Percentiles rank a stretch among this genome's conserved stretches.
Evolutionary conservation across 208 protist species (phyloP).

Genomic region (Zelonia costaricensis): DNA sequence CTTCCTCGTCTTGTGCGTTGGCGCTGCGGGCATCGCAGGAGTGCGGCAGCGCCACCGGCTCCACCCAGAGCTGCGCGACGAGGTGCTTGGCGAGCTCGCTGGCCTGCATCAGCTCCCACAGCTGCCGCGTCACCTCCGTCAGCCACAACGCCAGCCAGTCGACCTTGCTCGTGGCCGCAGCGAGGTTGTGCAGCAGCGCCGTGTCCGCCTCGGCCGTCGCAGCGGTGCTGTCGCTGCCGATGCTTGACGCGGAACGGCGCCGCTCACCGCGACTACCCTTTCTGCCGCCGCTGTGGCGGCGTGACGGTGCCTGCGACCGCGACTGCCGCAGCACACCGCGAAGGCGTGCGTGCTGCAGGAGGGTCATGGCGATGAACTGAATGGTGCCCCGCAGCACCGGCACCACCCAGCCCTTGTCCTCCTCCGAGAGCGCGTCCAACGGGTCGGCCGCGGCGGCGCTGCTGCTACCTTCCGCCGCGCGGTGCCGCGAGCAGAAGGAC

Average conservation of each 20-base stretch:
- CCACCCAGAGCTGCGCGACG: slow-evolving; percentile 29
- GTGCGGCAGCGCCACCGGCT: slow-evolving; percentile 10
- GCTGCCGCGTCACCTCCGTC: slow-evolving; percentile 1
- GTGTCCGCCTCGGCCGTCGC: slow-evolving; percentile 13
- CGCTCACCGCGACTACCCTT: too few relatives aligned
- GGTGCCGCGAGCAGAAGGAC: slow-evolving; percentile 68
- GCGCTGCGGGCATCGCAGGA: neutral
- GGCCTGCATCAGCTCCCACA: slow-evolving; percentile 16
- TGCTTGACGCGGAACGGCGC: neutral
- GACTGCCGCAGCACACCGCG: slow-evolving; percentile 1
- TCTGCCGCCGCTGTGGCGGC: neutral
- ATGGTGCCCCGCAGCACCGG: slow-evolving; percentile 43
- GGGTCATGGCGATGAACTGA: slow-evolving; percentile 39
- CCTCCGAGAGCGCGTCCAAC: slow-evolving; percentile 19
- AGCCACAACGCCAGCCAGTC: slow-evolving; percentile 38
- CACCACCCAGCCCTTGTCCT: slow-evolving; percentile 45
- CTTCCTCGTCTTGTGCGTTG: slow-evolving; percentile 6
- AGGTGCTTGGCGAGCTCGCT: slow-evolving; percentile 36
- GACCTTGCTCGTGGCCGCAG: slow-evolving; percentile 9
- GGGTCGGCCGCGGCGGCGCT: neutral
- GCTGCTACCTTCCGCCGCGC: slow-evolving; percentile 13
- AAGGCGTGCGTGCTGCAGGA: slow-evolving; percentile 26
- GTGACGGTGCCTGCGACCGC: neutral
- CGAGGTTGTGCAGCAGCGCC: slow-evolving; percentile 18
- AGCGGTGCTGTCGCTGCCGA: neutral